Conservation (phyloP, 139 green algal genomes). For the Trebouxia sp. region DNA sequence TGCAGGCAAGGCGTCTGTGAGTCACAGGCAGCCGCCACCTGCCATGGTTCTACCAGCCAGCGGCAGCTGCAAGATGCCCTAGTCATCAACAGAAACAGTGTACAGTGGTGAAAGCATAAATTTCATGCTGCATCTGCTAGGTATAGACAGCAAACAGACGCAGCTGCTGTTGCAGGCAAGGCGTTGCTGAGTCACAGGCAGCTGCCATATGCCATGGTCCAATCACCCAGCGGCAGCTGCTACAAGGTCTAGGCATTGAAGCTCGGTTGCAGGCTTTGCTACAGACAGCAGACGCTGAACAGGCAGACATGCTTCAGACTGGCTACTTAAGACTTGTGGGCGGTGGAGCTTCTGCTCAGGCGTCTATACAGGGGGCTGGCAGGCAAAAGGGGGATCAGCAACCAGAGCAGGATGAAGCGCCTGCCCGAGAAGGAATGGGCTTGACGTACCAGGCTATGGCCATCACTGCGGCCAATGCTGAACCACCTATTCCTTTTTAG, state of each 20-base stretch:
- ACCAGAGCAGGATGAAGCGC: background rate
- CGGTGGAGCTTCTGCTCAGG: background rate
- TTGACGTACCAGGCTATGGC: slow-evolving; percentile 34
- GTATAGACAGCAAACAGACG: background rate
- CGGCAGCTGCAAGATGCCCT: slow-evolving; percentile 69
- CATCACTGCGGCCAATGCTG: background rate
- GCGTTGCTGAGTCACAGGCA: slow-evolving; percentile 37
- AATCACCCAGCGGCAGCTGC: slow-evolving; percentile 72
- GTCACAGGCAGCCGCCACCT: no score
- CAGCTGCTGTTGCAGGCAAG: slow-evolving; percentile 25
- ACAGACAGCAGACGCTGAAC: background rate
- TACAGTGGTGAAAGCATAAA: background rate
- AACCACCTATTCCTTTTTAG: slow-evolving; percentile 13
- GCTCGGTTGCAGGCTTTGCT: slow-evolving; percentile 62
- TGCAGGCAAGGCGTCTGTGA: no score
- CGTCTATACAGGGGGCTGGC: background rate
- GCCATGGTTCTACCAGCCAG: slow-evolving; percentile 80
- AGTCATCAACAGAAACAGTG: no score
- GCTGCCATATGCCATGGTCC: slow-evolving; percentile 61
- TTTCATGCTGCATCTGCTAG: background rate
- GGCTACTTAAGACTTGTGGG: slow-evolving; percentile 40
- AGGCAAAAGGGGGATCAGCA: background rate
- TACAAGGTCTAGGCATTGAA: slow-evolving; percentile 76
- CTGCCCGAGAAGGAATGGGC: slow-evolving; percentile 24
- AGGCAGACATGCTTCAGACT: slow-evolving; percentile 22